phyloP scores from a whole-genome alignment of 805 yeast species.

The Maudiozyma saulgeensis region DNA sequence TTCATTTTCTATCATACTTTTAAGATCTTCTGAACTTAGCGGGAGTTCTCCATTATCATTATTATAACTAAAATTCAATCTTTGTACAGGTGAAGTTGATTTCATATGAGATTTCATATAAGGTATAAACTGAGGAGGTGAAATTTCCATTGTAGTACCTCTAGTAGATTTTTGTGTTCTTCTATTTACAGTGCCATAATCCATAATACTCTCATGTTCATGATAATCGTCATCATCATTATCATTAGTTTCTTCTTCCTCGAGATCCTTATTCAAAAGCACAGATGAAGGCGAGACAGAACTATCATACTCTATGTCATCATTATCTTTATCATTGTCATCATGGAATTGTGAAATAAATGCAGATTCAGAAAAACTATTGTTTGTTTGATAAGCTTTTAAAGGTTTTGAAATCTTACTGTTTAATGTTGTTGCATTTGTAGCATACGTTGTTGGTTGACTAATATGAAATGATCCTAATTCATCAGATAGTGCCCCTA shows the following conservation, averaged over 20 bases:
- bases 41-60: neutral
- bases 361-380: conserved; percentile 1
- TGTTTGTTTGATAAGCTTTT: conserved; percentile 1
- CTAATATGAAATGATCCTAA: conserved; percentile 3
- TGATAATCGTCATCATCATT: neutral
- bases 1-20: neutral
- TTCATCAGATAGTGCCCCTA: conserved; percentile 1
- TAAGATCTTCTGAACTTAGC: neutral
- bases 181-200: conserved; percentile 7
- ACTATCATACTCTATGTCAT: neutral
- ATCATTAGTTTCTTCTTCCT: neutral
- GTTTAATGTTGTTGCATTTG: conserved; percentile 3
- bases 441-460: conserved; percentile 2
- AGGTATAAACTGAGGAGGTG: conserved; percentile 5
- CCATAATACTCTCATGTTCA: neutral
- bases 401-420: neutral
- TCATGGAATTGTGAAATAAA: conserved; percentile 1
- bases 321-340: neutral
- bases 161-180: conserved; percentile 6
- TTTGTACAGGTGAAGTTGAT: neutral
- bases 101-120: conserved; percentile 3
- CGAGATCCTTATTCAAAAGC: neutral
- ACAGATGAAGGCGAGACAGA: neutral
- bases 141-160: conserved; percentile 3
- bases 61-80: neutral